Evolutionary conservation across 345 rosid genomes (phyloP).

Genomic region (Aquilaria malaccensis): DNA sequence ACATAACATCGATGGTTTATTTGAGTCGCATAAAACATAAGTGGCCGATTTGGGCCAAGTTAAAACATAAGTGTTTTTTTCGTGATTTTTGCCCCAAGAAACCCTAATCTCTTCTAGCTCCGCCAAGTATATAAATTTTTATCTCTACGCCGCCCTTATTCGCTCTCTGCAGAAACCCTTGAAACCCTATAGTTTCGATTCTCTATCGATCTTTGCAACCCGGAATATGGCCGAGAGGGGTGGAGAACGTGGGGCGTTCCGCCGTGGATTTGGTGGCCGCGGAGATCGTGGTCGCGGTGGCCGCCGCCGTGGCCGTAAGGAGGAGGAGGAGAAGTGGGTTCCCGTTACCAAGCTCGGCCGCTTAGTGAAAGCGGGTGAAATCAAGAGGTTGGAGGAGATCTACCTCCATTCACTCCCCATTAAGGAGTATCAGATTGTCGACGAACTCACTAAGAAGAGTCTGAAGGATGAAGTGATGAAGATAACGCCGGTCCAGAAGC

Average conservation of each 20-base stretch:
- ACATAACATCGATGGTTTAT: too few species aligned
- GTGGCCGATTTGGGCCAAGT: too few species aligned
- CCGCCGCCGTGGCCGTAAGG: constrained; percentile 59
- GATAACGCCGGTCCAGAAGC: constrained; percentile 89
- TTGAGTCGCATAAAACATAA: too few species aligned
- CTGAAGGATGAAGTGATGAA: constrained; percentile 97
- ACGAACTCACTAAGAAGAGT: constrained; percentile 53
- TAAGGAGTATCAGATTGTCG: constrained; percentile 85
- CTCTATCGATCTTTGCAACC: background rate
- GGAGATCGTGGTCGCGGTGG: constrained; percentile 54
- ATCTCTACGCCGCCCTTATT: background rate
- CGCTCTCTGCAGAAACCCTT: background rate
- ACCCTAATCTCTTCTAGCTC: background rate
- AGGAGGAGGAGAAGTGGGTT: constrained; percentile 79
- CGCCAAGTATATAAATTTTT: background rate
- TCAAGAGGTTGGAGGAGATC: constrained; percentile 58
- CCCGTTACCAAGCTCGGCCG: constrained; percentile 94
- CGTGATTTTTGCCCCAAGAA: background rate
- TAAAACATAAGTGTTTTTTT: too few species aligned
- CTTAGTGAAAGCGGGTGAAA: constrained; percentile 42
- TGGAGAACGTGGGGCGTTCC: constrained; percentile 62
- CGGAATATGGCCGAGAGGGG: constrained; percentile 59
- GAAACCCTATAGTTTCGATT: background rate
- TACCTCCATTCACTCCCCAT: constrained; percentile 83
- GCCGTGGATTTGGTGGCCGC: constrained; percentile 49